Base-by-base conservation (phyloP, 2,329 filamentous ascomycete genomes). In the Teratosphaeria nubilosa region DNA sequence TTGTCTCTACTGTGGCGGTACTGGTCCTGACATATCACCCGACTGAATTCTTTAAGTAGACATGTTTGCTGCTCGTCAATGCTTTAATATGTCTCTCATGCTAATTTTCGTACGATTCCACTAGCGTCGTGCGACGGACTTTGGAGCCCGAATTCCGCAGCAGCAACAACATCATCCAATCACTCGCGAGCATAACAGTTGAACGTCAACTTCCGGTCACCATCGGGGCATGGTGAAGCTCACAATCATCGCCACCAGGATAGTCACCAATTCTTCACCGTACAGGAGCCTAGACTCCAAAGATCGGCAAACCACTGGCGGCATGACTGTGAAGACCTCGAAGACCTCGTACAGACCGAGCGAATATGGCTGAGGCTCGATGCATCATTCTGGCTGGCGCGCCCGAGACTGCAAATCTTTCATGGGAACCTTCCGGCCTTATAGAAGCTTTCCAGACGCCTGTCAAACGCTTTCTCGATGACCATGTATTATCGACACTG, bases 331-430 rank as follows among this genome's bases (percentile, higher is more conserved):
- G 11, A 1, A 48, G 4, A 48, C n/a, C 41, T 20, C 1, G 20
- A 20, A 5, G 5, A 10, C 41, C 41, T 48, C 20, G 16, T 20
- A 20, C 41, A 24, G 41, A 22, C 20, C 16, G 10, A 20, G 9
- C 20, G 20, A 48, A 16, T 20, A 48, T 48, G 41, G 41, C 41
- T 48, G 41, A 48, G n/a, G n/a, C 6, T 20, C n/a, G 48, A 50
- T 54, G 75, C 64, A 77, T 82, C 56, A 77, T 83, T 60, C 72
- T 85, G 57, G 77, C 80, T 56, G 86, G 86, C 25, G 84, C 86
- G n/a, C 87, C 87, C 2, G 72, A 78, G 34, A 68, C 73, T 31
- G 72, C 72, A 10, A 72, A 75, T 25, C 75, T 90, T 24, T 71
- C 78, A 48, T 88, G 85, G 81, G 70, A 77, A 52, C 69, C 79